Evolutionary conservation across 2,329 filamentous ascomycete genomes (phyloP).

Genomic region (Cladobotryum mycophilum): DNA sequence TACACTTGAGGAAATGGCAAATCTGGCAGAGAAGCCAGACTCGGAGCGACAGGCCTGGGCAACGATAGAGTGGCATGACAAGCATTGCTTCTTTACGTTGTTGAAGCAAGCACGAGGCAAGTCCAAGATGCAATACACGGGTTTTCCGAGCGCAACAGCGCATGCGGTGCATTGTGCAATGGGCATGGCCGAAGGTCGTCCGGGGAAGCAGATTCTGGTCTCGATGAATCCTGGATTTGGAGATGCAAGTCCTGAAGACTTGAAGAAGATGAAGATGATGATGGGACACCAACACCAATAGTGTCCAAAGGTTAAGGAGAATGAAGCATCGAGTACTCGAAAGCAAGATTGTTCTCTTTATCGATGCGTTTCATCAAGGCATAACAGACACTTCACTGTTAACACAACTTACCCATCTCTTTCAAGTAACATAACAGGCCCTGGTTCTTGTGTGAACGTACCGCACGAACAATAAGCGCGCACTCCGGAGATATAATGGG

Average conservation of each 20-base stretch:
- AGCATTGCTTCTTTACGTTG: slow-evolving; percentile 6
- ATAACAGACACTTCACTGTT: too few relatives aligned
- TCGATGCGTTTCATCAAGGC: too few relatives aligned
- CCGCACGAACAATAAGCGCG: too few relatives aligned
- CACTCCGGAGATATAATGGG: too few relatives aligned
- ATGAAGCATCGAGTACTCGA: neutral
- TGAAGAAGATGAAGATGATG: slow-evolving; percentile 2
- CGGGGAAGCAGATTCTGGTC: neutral
- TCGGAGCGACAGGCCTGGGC: neutral
- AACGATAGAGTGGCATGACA: slow-evolving; percentile 3
- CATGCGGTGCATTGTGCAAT: slow-evolving; percentile 4
- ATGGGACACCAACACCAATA: too few relatives aligned
- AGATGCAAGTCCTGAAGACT: neutral
- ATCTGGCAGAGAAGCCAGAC: neutral
- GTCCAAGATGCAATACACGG: slow-evolving; percentile 5
- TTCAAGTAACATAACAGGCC: too few relatives aligned
- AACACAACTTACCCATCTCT: too few relatives aligned
- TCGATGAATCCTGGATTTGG: slow-evolving; percentile 2
- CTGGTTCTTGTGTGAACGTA: too few relatives aligned
- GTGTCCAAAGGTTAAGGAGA: too few relatives aligned
- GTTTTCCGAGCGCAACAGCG: neutral
- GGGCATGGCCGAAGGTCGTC: neutral
- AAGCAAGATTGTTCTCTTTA: too few relatives aligned
- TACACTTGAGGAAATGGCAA: neutral
- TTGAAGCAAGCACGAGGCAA: slow-evolving; percentile 3